Evolutionary conservation across 1,284 basidiomycete genomes (phyloP), one percentile per base, ranked within the genome.

Genomic region (Apiotrichum brassicae): DNA sequence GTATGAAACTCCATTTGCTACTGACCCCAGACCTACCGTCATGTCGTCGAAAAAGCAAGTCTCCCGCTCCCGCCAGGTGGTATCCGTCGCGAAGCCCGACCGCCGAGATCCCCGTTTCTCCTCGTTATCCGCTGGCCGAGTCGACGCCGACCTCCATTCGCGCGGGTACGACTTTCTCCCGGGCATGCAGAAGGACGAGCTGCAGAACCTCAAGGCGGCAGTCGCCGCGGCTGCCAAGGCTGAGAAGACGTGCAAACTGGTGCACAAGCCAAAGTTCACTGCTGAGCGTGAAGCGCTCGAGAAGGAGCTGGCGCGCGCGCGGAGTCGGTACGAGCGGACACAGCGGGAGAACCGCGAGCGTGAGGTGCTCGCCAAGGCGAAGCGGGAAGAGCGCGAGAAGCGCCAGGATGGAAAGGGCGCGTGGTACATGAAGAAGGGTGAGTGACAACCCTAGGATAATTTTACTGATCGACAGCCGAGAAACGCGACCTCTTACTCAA

Each of bases 61-160:
- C 2, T 82, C 86, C 3, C 81, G 93, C 13, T 79, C 78, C 48
- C 78, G 91, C 47, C 76, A 76, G n/a, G 84, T 89, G 2, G 79
- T 93, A 7, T 86, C 91, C 54, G 78, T 82, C 5, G 77, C 79
- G 38, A 80, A 82, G 55, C 68, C 77, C 30, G 88, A 83, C 66
- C 73, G 83, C 11, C 82, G 93, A 35, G 93, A 97, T 73, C 93
- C 94, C 3, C 83, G 93, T 39, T 97, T 97, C 74, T 78, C 87
- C 24, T 79, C 82, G 12, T 72, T 88, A 12, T 78, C 76, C 2
- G 71, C 82, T 6, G 89, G 89, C n/a, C 77, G 81, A 51, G 81
- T 85, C 58, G 82, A 85, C 39, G 62, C 78, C 0, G 75, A 82
- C 46, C 81, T 83, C 23, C 94, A 91, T 66, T 77, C 79, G 18